Conservation (phyloP, 179 eudicot species). For the Camellia oleifera region DNA sequence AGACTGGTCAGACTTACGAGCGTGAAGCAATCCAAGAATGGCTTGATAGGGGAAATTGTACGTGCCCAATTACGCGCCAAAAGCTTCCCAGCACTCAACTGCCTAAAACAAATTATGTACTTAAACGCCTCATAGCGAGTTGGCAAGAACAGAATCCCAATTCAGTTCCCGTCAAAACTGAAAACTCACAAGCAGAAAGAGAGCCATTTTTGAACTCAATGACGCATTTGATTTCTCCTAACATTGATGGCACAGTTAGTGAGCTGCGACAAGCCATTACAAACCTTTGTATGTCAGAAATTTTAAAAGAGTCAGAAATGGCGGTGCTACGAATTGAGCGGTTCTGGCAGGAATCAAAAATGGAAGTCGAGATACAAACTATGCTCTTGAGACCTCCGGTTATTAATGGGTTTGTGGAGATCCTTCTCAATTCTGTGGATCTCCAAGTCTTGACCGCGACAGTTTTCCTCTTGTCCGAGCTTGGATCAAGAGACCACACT, state of each 20-base stretch:
- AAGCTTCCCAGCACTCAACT: conserved; percentile 34
- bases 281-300: conserved; percentile 43
- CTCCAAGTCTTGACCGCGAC: conserved; percentile 34
- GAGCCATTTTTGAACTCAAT: conserved; percentile 11
- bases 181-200: conserved; percentile 16
- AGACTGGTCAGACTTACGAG: conserved; percentile 59
- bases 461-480: conserved; percentile 42
- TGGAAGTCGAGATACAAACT: conserved; percentile 30
- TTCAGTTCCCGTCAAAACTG: conserved; percentile 17
- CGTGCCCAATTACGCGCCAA: conserved; percentile 57
- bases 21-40: conserved; percentile 52
- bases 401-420: conserved; percentile 46
- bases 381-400: conserved; percentile 43
- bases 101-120: conserved; percentile 55
- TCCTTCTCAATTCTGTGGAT: conserved; percentile 46
- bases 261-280: conserved; percentile 39
- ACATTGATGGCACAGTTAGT: conserved; percentile 30
- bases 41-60: conserved; percentile 45
- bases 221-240: conserved; percentile 25
- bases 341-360: conserved; percentile 34
- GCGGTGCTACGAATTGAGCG: conserved; percentile 40
- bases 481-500: conserved; percentile 35
- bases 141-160: conserved; percentile 38
- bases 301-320: conserved; percentile 35
- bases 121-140: conserved; percentile 45